Evolutionary conservation across 768 basidiomycete species (phyloP).

Genomic region (Rhizopogon vinicolor): DNA sequence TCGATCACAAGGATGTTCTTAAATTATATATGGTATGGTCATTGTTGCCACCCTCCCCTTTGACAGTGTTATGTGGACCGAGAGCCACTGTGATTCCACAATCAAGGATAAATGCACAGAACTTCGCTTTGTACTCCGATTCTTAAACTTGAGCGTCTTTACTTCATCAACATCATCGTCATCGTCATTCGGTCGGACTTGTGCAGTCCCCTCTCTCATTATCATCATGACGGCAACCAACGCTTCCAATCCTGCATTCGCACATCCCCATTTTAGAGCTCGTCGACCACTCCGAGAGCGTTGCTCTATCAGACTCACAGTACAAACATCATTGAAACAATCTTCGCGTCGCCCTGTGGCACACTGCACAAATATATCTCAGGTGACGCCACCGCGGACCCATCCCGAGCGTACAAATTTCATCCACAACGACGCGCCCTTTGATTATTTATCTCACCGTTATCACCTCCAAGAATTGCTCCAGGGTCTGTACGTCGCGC

Average conservation of each 20-base stretch:
- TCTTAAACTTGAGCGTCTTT: background rate
- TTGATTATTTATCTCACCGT: background rate
- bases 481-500: conserved; percentile 14
- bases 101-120: background rate
- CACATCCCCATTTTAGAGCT: background rate
- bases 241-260: background rate
- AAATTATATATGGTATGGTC: background rate
- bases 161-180: no score
- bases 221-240: background rate
- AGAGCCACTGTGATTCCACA: background rate
- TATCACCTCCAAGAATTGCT: conserved; percentile 10
- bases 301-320: conserved; percentile 2
- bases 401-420: conserved; percentile 1
- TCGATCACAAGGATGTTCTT: background rate
- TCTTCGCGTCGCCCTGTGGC: background rate
- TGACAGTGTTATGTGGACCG: background rate
- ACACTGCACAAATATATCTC: background rate
- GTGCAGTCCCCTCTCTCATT: no score
- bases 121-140: background rate
- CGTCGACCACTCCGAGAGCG: conserved; percentile 9
- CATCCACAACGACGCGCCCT: background rate
- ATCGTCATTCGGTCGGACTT: no score
- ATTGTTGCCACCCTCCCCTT: background rate
- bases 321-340: conserved; percentile 5
- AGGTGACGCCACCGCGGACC: background rate